A percentile compares a stretch with the other conserved stretches of the same genome.
phyloP scores from a whole-genome alignment of 441 rosid species.

The Gossypium davidsonii region DNA sequence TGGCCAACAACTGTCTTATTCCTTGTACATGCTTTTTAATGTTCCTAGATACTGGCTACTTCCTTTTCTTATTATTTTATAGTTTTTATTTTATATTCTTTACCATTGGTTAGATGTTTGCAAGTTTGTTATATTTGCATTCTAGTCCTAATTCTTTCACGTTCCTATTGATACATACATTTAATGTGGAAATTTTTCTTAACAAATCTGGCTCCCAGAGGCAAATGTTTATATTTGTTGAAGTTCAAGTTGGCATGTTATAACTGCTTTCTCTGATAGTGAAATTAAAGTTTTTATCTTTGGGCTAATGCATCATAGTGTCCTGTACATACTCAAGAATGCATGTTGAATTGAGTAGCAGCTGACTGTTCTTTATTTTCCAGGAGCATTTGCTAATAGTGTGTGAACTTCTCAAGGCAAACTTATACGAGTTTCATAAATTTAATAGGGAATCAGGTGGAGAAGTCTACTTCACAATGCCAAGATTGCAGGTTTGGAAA shows the following conservation, averaged over 20 bases:
- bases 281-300: not conserved
- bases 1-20: not conserved
- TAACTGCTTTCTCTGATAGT: not conserved
- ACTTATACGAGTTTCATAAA: constrained; percentile 89
- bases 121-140: not conserved
- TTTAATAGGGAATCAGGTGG: constrained; percentile 98
- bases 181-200: not conserved
- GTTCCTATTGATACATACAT: not conserved
- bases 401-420: constrained; percentile 96
- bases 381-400: constrained; percentile 96
- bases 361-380: constrained; percentile 26
- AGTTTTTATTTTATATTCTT: constrained; percentile 3
- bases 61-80: not conserved
- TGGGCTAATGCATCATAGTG: constrained; percentile 5
- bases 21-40: not conserved
- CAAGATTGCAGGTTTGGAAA: constrained; percentile 82
- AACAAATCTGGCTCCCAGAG: not conserved
- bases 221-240: not conserved
- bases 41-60: constrained; percentile 2
- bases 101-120: constrained; percentile 1
- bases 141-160: not conserved
- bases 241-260: not conserved
- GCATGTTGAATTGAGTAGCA: constrained; percentile 4
- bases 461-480: constrained; percentile 98
- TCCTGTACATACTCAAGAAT: not conserved